Base-by-base conservation (phyloP, 1,139 yeast species). In the Candida labiduridarum region DNA sequence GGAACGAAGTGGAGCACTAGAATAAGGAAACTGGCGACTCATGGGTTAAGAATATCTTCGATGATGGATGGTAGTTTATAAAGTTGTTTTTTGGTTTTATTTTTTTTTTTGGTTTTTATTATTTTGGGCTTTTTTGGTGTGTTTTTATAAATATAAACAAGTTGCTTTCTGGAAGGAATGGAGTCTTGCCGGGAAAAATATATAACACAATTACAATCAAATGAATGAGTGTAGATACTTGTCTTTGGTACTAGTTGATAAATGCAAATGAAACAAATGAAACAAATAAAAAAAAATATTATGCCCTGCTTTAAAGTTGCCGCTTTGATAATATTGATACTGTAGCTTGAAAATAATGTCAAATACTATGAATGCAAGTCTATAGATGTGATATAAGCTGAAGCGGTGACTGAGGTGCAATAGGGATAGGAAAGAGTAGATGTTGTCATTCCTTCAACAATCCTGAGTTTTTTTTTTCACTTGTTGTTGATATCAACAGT, bases 1-100 rank as follows among this genome's bases (percentile, higher is more conserved):
- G 45, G 96, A 85, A 70, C 97, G 89, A 71, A 94, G 83, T 50
- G 98, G 98, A 56, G 98, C 98, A 76, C 97, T 90, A 54, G 98
- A 92, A 78, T 89, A 91, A 66, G 97, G 96, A 70, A 92, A 91
- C 65, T 78, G 79, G 58, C 79, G 78, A 71, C 79, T 75, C 80
- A 75, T 76, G 40, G 43, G 14, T 11, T 16, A 35, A 16, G 11
- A 19, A 3, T 14, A 35, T 35, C 4, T 12, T 29, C 3, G 33
- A 10, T 10, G n/a, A 29, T 9, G n/a, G 33, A 3, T 35, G 14
- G 14, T 31, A 30, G n/a, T 34, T 9, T 35, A 18, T 14, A 33
- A 45, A 41, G 47, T 35, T n/a, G 25, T 44, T 22, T 44, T 30
- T 39, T 31, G 14, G 29, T 49, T 49, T 52, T 47, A 15, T 18